Evolutionary conservation across 345 rosid species (phyloP).

Genomic region (Citrus australasica): DNA sequence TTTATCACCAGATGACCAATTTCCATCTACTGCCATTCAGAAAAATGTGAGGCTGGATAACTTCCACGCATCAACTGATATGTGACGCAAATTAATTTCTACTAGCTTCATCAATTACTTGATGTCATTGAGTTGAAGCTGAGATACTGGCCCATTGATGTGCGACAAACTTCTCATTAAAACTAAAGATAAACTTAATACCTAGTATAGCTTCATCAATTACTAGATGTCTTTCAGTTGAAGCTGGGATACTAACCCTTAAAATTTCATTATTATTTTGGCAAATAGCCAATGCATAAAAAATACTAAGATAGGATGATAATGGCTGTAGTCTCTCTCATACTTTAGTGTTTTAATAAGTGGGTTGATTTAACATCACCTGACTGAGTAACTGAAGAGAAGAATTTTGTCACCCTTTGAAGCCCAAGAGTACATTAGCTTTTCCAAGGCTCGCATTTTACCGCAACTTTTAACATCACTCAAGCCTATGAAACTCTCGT

Average conservation of each 20-base stretch:
- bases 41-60: not conserved
- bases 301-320: not conserved
- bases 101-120: not conserved
- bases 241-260: not conserved
- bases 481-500: slow-evolving; percentile 76
- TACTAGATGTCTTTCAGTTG: not conserved
- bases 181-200: not conserved
- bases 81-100: not conserved
- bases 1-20: not conserved
- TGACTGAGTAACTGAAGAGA: slow-evolving; percentile 92
- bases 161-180: not conserved
- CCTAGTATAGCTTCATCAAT: not conserved
- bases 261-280: not conserved
- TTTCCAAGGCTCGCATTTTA: slow-evolving; percentile 86
- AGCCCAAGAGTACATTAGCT: slow-evolving; percentile 76
- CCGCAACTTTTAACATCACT: slow-evolving; percentile 89
- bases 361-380: slow-evolving; percentile 36
- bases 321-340: not conserved
- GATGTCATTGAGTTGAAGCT: not conserved
- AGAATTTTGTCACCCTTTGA: slow-evolving; percentile 89
- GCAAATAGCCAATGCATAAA: not conserved
- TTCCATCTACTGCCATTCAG: not conserved
- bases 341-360: not conserved
- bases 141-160: not conserved
- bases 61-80: not conserved